These are phyloP conservation scores for Pyropia yezoensis DNA, from an alignment of 23 red algal species.

Conservation along the genomic window DNA sequence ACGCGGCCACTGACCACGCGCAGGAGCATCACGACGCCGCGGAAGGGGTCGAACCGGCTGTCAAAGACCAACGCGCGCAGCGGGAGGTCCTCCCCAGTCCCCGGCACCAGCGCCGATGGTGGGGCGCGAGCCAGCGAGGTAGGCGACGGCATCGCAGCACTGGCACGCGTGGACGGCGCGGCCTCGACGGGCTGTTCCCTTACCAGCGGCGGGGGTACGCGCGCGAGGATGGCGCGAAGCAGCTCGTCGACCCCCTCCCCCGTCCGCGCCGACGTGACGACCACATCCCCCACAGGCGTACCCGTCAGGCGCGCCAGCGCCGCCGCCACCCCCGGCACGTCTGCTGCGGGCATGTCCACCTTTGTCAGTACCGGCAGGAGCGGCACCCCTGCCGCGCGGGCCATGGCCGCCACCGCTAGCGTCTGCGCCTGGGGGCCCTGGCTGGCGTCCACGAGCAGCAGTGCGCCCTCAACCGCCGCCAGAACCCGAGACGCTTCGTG, in stretches of 20 bases:
- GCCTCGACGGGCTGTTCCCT: no score
- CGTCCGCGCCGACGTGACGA: constrained; percentile 71
- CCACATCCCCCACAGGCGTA: constrained; percentile 19
- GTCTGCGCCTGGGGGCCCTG: constrained; percentile 89
- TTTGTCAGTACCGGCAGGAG: constrained; percentile 90
- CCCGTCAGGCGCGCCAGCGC: constrained; percentile 60
- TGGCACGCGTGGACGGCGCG: no score
- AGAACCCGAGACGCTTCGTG: constrained; percentile 72
- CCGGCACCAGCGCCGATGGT: no score
- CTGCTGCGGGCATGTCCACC: constrained; percentile 76
- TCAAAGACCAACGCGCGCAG: constrained; percentile 84
- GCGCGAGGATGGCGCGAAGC: constrained; percentile 56
- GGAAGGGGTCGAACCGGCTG: constrained; percentile 60
- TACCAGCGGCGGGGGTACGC: neutral
- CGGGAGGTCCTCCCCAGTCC: neutral
- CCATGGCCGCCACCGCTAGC: constrained; percentile 60
- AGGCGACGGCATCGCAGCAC: no score
- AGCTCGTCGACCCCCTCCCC: constrained; percentile 54
- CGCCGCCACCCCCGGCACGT: constrained; percentile 19
- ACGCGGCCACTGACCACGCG: constrained; percentile 64
- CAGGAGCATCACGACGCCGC: constrained; percentile 73
- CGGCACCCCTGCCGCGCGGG: constrained; percentile 36
- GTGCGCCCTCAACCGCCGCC: constrained; percentile 55
- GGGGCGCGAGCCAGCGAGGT: no score
- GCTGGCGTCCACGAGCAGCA: constrained; percentile 78